A percentile compares a stretch with the other conserved stretches of the same genome.
These are phyloP conservation scores for Tillandsia leiboldiana DNA, from an alignment of 176 grass and related monocot genomes.

Conservation along the genomic window DNA sequence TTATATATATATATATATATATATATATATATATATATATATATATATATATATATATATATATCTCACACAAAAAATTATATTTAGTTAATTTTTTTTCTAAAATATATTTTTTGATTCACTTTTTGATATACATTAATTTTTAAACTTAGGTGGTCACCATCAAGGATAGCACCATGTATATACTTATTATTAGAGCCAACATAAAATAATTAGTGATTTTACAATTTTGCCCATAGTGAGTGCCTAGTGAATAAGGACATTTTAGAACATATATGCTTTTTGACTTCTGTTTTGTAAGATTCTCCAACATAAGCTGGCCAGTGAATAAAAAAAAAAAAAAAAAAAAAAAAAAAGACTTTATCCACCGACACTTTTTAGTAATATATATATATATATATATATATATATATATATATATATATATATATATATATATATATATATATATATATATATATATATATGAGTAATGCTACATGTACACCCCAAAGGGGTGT, in stretches of 20 bases:
- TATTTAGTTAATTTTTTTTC: not conserved
- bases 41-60: too few species aligned
- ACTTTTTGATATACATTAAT: not conserved
- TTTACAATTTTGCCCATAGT: constrained; percentile 1
- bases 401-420: too few species aligned
- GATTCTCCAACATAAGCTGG: too few species aligned
- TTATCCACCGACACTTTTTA: constrained; percentile 1
- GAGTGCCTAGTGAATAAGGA: not conserved
- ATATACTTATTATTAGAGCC: not conserved
- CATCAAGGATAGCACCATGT: not conserved
- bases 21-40: too few species aligned
- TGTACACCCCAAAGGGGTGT: too few species aligned
- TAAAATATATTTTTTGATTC: not conserved
- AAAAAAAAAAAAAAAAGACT: not conserved
- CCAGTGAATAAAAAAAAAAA: not conserved
- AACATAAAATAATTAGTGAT: not conserved
- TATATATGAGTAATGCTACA: too few species aligned
- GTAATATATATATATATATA: not conserved
- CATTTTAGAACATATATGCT: too few species aligned
- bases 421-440: too few species aligned
- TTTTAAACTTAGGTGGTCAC: not conserved
- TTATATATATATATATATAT: too few species aligned
- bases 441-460: too few species aligned
- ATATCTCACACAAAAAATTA: too few species aligned
- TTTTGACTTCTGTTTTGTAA: too few species aligned